phyloP scores from a whole-genome alignment of 345 rosid species.

The Geranium brycei region DNA sequence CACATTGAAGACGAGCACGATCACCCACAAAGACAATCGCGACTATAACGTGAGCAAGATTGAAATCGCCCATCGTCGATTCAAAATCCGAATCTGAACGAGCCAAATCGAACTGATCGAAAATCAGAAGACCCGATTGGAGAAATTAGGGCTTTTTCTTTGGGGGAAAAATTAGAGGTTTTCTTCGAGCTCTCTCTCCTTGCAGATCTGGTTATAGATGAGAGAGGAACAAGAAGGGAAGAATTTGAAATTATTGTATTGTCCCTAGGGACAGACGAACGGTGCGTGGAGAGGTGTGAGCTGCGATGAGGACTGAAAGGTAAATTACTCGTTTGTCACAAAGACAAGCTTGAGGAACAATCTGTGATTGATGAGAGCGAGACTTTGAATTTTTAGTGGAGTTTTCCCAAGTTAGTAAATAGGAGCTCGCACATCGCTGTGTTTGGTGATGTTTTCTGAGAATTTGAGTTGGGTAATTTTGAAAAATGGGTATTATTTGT shows the following conservation, averaged over 20 bases:
- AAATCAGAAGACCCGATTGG: conserved; percentile 12
- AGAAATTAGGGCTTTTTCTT: not conserved
- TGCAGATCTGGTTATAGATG: not conserved
- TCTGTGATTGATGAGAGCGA: not conserved
- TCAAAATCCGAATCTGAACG: conserved; percentile 16
- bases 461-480: no score
- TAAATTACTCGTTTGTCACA: not conserved
- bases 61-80: conserved; percentile 86
- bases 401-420: no score
- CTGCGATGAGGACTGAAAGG: not conserved
- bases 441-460: no score
- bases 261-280: not conserved
- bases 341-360: not conserved
- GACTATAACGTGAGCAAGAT: conserved; percentile 94
- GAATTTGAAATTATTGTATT: not conserved
- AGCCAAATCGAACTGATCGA: conserved; percentile 7
- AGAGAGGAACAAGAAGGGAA: not conserved
- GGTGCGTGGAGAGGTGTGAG: not conserved
- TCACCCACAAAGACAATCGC: conserved; percentile 81
- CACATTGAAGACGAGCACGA: conserved; percentile 78
- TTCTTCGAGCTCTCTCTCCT: not conserved
- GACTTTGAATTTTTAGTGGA: not conserved
- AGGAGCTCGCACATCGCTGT: no score
- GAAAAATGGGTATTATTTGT: no score
- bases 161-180: not conserved